Evolutionary conservation across 2,329 filamentous ascomycete species (phyloP), one percentile per base, ranked within the genome.

Genomic region (Plectosphaerella cucumerina): DNA sequence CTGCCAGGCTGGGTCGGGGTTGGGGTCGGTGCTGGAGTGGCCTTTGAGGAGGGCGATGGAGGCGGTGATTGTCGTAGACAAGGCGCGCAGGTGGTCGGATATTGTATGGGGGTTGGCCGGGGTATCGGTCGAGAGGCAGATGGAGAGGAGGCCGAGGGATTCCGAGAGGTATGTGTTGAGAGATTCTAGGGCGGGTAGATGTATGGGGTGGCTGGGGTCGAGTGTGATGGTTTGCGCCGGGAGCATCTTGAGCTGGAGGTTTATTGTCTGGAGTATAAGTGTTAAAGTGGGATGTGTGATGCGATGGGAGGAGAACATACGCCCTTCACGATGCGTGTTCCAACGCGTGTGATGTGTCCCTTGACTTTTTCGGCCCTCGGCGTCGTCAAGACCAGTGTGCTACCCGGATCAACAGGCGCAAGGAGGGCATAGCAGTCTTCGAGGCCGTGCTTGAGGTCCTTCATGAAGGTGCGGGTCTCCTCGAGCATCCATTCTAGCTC

Each of bases 381-480:
- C 14, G 92, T 95, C 55, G 89, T 94, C 58, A 99, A 80, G 26
- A 94, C 92, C 23, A 99, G 82, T 1, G 93, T 99, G 60, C 86
- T 92, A 9, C 91, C 91, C 1, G 87, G 85, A 63, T 96, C 90
- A 56, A 86, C 80, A 2, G 93, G 91, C 8, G 90, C 87, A 26
- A 99, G 83, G 21, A 97, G 80, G 17, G 87, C 84, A 59, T 91
- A 90, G 71, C 92, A 97, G 70, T 97, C 91, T 65, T 94, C 85
- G 3, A 97, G 81, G 53, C 90, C 90, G 59, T 76, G 70, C 60
- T 78, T 79, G 57, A 84, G 68, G 54, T 76, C 71, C 48, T 66
- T 62, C 41, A 82, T 75, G 41, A 73, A 70, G 46, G 70, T 60
- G 49, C 74, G 69, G 9, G 81, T 76, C 52, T 80, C 75, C 39